These are phyloP conservation scores for Kwoniella europaea DNA, from an alignment of 768 basidiomycete species.

Conservation along the genomic window DNA sequence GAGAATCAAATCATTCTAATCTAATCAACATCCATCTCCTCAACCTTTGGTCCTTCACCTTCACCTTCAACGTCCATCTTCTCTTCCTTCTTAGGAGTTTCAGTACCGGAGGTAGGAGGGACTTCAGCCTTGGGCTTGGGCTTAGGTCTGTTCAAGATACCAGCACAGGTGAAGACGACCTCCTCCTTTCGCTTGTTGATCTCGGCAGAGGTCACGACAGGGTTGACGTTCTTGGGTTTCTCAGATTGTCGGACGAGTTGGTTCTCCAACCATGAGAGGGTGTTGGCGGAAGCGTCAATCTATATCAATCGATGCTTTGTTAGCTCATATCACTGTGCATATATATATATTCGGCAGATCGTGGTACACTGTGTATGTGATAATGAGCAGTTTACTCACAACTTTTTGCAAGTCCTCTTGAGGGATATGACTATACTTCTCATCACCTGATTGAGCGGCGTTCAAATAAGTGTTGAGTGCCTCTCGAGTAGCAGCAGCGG, in stretches of 20 bases:
- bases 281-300: conserved; percentile 85
- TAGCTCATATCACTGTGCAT: too few relatives aligned
- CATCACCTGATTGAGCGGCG: conserved; percentile 76
- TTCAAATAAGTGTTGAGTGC: conserved; percentile 82
- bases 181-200: conserved; percentile 92
- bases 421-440: conserved; percentile 86
- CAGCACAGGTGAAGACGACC: conserved; percentile 82
- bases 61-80: conserved; percentile 51
- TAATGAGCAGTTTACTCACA: conserved; percentile 39
- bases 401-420: conserved; percentile 61
- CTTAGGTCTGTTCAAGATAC: conserved; percentile 90
- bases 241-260: conserved; percentile 84
- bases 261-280: conserved; percentile 96
- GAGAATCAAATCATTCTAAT: not conserved
- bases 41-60: conserved; percentile 29
- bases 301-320: conserved; percentile 47
- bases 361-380: too few relatives aligned
- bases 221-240: conserved; percentile 84
- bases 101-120: conserved; percentile 35
- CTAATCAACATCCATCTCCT: conserved; percentile 60
- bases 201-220: conserved; percentile 78
- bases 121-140: conserved; percentile 72
- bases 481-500: conserved; percentile 79
- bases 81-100: conserved; percentile 16
- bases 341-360: too few relatives aligned